A percentile compares a stretch with the other conserved stretches of the same genome.
These are phyloP conservation scores for Apiospora hydei DNA, from an alignment of 2,329 filamentous ascomycete genomes.

Conservation along the genomic window DNA sequence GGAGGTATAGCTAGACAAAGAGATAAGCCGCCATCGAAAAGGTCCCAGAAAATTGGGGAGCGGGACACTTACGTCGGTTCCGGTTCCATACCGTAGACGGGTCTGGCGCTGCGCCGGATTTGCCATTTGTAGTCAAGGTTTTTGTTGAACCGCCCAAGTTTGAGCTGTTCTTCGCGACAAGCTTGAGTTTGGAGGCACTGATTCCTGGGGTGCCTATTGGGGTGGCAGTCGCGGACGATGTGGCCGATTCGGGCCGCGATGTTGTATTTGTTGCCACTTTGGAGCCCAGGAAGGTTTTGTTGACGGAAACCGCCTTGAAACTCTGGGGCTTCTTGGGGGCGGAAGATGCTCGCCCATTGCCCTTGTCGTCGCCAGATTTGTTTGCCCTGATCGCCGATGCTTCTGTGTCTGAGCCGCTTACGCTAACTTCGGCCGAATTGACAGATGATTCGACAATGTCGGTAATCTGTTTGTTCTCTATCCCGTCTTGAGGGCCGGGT, in stretches of 20 bases:
- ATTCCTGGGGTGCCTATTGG: slow-evolving; percentile 55
- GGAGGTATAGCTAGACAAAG: slow-evolving; percentile 60
- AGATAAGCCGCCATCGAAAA: slow-evolving; percentile 29
- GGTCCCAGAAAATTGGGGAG: slow-evolving; percentile 27
- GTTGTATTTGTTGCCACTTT: slow-evolving; percentile 59
- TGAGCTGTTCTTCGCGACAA: slow-evolving; percentile 78
- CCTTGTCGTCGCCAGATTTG: slow-evolving; percentile 63
- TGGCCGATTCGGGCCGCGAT: slow-evolving; percentile 57
- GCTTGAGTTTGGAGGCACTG: slow-evolving; percentile 69
- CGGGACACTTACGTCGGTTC: slow-evolving; percentile 71
- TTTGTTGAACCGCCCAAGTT: slow-evolving; percentile 61
- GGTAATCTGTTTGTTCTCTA: slow-evolving; percentile 64
- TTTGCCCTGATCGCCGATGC: slow-evolving; percentile 66
- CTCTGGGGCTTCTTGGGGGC: slow-evolving; percentile 76
- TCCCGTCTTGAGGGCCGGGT: slow-evolving; percentile 54
- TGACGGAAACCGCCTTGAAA: slow-evolving; percentile 87
- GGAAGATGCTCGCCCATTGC: slow-evolving; percentile 65
- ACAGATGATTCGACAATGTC: slow-evolving; percentile 64
- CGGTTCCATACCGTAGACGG: slow-evolving; percentile 86
- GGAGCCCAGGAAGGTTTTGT: slow-evolving; percentile 81
- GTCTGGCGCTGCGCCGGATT: slow-evolving; percentile 69
- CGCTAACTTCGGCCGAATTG: slow-evolving; percentile 71
- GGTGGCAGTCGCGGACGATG: slow-evolving; percentile 52
- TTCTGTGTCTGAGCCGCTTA: slow-evolving; percentile 81
- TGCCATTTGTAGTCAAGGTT: slow-evolving; percentile 61